Evolutionary conservation across 73 alveolate species (phyloP).

Genomic region (Paramecium caudatum): DNA sequence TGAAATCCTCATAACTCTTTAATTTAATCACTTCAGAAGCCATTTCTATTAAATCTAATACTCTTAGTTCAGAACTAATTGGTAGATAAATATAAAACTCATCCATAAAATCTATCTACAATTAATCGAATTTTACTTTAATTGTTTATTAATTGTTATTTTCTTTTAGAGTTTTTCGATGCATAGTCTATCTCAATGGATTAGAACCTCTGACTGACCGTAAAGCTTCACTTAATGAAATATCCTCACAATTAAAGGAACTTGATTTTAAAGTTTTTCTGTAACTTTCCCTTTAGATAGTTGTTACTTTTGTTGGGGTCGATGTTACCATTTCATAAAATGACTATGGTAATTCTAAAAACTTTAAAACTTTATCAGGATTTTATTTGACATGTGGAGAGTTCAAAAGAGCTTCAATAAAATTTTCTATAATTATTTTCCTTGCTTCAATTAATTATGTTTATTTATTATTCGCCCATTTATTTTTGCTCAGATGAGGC

Average conservation of each 20-base stretch:
- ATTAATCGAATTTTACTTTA: background rate
- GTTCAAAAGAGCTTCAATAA: constrained; percentile 39
- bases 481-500: constrained; percentile 55
- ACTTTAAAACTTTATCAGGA: constrained; percentile 38
- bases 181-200: background rate
- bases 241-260: background rate
- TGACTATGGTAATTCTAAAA: constrained; percentile 6
- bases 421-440: constrained; percentile 50
- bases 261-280: background rate
- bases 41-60: background rate
- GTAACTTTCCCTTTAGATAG: background rate
- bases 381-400: background rate
- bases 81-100: background rate
- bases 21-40: background rate
- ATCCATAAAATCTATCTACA: background rate
- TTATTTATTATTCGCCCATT: constrained; percentile 18
- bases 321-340: background rate
- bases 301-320: background rate
- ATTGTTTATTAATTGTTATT: background rate
- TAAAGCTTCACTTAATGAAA: background rate
- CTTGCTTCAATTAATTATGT: constrained; percentile 36
- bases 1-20: constrained; percentile 3
- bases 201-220: background rate
- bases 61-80: constrained; percentile 20
- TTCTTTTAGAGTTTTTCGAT: background rate